These are phyloP conservation scores for Spizellomyces sp. DNA, from an alignment of 192 early-diverging fungal species.

Conservation along the genomic window DNA sequence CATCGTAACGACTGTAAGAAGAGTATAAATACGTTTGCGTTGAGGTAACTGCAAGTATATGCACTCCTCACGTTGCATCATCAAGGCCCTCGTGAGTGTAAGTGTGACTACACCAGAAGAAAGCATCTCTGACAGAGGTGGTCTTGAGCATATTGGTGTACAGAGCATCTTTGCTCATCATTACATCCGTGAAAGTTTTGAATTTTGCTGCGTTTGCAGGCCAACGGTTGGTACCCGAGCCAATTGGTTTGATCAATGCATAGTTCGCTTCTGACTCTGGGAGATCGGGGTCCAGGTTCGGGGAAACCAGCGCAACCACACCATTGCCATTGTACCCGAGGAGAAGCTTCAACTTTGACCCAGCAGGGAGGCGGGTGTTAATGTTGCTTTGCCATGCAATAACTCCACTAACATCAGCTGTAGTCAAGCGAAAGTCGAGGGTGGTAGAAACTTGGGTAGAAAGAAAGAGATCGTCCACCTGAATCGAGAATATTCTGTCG, in stretches of 20 bases:
- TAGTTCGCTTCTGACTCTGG: conserved; percentile 8
- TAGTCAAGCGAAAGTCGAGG: conserved; percentile 28
- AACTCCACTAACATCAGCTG: conserved; percentile 34
- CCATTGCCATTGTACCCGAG: conserved; percentile 51
- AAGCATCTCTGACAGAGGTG: conserved; percentile 12
- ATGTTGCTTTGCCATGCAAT: conserved; percentile 44
- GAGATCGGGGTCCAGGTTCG: conserved; percentile 18
- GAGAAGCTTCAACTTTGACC: conserved; percentile 40
- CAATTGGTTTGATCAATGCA: conserved; percentile 41
- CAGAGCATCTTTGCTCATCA: conserved; percentile 33
- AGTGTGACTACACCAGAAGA: conserved; percentile 47
- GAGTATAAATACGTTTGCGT: too few species aligned
- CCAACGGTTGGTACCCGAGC: conserved; percentile 42
- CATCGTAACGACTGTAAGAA: conserved; percentile 19
- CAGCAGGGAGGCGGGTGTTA: conserved; percentile 37
- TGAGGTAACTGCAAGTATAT: too few species aligned
- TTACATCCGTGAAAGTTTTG: not conserved
- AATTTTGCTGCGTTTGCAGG: conserved; percentile 23
- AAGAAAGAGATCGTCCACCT: conserved; percentile 18
- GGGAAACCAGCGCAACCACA: conserved; percentile 23
- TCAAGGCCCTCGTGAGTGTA: conserved; percentile 46
- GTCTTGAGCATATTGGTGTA: conserved; percentile 27
- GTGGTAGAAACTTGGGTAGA: conserved; percentile 7
- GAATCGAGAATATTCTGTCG: conserved; percentile 23
- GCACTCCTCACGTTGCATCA: conserved; percentile 22